These are phyloP conservation scores for Entonaema liquescens DNA, from an alignment of 495 filamentous ascomycete genomes.

Conservation along the genomic window DNA sequence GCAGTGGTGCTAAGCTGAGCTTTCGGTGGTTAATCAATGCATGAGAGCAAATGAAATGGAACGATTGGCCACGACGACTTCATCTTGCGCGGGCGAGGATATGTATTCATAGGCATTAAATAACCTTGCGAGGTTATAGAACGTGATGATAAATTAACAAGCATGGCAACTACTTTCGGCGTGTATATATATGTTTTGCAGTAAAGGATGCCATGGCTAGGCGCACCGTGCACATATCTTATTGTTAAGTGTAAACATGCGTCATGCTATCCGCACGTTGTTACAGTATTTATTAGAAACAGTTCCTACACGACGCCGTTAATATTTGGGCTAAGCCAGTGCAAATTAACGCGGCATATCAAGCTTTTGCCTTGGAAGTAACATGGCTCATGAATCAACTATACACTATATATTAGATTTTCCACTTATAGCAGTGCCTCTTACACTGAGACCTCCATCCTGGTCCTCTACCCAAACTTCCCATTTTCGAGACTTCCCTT, in stretches of 20 bases:
- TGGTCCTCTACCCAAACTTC: conserved; percentile 73
- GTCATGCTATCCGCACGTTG: too few species aligned
- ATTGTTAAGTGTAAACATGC: too few species aligned
- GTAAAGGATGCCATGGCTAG: background rate
- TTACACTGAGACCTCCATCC: conserved; percentile 69
- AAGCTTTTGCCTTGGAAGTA: background rate
- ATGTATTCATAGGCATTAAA: conserved; percentile 25
- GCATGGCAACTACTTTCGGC: background rate
- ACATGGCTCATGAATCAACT: background rate
- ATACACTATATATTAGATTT: background rate
- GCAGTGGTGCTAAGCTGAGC: conserved; percentile 12
- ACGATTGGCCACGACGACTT: conserved; percentile 24
- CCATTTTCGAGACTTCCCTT: conserved; percentile 47
- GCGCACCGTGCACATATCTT: background rate
- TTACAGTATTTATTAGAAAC: background rate
- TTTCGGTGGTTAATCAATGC: conserved; percentile 19
- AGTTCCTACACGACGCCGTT: background rate
- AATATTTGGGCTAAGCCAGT: background rate
- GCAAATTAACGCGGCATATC: background rate
- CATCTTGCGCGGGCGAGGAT: conserved; percentile 1
- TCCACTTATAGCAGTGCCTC: conserved; percentile 52
- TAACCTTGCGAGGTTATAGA: conserved; percentile 8
- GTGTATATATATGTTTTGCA: background rate
- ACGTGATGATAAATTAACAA: conserved; percentile 14
- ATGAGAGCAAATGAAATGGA: conserved; percentile 32